Percentiles rank a stretch among this genome's conserved stretches.
phyloP scores from a whole-genome alignment of 2,329 filamentous ascomycete genomes.

The Parasarocladium wereldwijsianum region DNA sequence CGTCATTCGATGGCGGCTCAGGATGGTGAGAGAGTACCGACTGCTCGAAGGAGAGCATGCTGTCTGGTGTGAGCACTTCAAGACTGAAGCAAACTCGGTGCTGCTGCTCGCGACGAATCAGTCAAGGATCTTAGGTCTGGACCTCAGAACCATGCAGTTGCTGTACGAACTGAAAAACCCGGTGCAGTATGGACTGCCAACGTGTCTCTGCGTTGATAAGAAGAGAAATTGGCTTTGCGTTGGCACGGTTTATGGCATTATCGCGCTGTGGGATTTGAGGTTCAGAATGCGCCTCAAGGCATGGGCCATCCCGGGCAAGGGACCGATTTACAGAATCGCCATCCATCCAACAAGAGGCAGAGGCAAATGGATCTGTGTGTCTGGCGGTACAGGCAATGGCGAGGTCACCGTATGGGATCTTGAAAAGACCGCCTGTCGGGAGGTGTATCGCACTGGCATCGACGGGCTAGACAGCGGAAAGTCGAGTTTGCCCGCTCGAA shows the following conservation, averaged over 20 bases:
- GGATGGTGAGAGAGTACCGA: conserved; percentile 64
- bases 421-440: conserved; percentile 75
- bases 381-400: conserved; percentile 72
- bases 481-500: too few relatives aligned
- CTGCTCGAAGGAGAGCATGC: conserved; percentile 62
- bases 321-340: conserved; percentile 63
- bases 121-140: conserved; percentile 69
- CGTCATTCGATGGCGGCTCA: conserved; percentile 63
- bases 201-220: conserved; percentile 77
- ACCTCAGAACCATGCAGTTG: conserved; percentile 73
- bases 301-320: conserved; percentile 74
- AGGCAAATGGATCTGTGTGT: conserved; percentile 75
- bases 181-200: conserved; percentile 80
- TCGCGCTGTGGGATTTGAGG: conserved; percentile 93
- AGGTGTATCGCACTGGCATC: conserved; percentile 65
- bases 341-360: conserved; percentile 67
- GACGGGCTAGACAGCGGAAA: conserved; percentile 40
- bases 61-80: conserved; percentile 87
- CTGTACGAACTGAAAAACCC: conserved; percentile 75
- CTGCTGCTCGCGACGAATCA: conserved; percentile 76
- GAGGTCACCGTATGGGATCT: conserved; percentile 95
- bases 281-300: conserved; percentile 78
- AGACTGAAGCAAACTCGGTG: conserved; percentile 65
- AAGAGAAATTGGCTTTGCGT: conserved; percentile 82
- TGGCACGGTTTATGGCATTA: conserved; percentile 81